These are phyloP conservation scores for Talaromyces adpressus DNA, from an alignment of 495 filamentous ascomycete genomes.

Conservation along the genomic window DNA sequence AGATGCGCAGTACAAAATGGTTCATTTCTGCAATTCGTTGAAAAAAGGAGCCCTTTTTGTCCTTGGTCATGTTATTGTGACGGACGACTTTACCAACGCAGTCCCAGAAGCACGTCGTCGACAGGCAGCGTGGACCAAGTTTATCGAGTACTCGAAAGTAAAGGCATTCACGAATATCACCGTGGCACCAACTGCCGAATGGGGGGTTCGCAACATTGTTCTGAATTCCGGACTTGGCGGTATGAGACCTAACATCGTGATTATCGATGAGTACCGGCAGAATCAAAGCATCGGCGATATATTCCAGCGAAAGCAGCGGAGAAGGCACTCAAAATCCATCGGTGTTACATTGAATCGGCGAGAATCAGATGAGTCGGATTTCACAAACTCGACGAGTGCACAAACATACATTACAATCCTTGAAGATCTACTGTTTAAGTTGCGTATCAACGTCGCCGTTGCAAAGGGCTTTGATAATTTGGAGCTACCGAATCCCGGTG, in stretches of 20 bases:
- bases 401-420: constrained; percentile 75
- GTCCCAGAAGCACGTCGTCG: constrained; percentile 77
- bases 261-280: constrained; percentile 64
- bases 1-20: constrained; percentile 67
- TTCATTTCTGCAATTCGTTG: constrained; percentile 86
- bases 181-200: constrained; percentile 74
- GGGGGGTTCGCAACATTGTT: constrained; percentile 78
- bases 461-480: constrained; percentile 75
- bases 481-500: constrained; percentile 56
- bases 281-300: constrained; percentile 47
- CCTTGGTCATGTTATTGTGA: constrained; percentile 80
- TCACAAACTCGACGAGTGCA: constrained; percentile 55
- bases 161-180: constrained; percentile 86
- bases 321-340: constrained; percentile 17
- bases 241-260: constrained; percentile 83
- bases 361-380: constrained; percentile 19
- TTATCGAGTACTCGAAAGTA: constrained; percentile 79
- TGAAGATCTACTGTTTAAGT: constrained; percentile 69
- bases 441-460: constrained; percentile 80
- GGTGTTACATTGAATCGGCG: constrained; percentile 13
- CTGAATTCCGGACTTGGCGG: constrained; percentile 79
- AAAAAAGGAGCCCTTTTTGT: constrained; percentile 86
- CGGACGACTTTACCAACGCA: constrained; percentile 67
- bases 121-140: constrained; percentile 75
- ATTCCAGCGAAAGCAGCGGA: constrained; percentile 17